Percentiles rank a stretch among this genome's conserved stretches.
Conservation (phyloP, 306 rosid genomes). For the Cucurbita maxima region DNA sequence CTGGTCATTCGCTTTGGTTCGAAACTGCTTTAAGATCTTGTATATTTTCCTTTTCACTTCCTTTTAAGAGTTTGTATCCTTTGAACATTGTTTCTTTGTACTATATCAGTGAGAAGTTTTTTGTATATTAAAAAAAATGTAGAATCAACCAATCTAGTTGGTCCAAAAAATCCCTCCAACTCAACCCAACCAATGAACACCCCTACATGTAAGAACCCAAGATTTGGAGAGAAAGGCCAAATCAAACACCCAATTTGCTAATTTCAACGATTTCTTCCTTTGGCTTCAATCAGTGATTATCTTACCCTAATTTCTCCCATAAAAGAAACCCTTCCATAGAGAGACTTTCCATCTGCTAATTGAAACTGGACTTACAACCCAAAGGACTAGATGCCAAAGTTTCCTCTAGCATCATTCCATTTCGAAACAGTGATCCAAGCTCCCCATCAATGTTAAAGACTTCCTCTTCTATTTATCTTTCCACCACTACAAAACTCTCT, state of each 20-base stretch:
- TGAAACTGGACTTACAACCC: background rate
- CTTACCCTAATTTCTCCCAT: background rate
- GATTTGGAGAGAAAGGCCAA: too few relatives aligned
- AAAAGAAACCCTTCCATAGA: background rate
- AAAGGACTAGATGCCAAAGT: background rate
- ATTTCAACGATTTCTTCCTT: too few relatives aligned
- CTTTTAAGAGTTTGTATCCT: background rate
- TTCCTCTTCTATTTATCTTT: background rate
- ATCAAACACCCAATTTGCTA: too few relatives aligned
- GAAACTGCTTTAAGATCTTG: background rate
- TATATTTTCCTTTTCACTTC: background rate
- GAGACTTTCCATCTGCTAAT: background rate
- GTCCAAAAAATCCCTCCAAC: too few relatives aligned
- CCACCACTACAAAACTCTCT: background rate
- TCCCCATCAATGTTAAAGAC: background rate
- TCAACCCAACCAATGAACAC: too few relatives aligned
- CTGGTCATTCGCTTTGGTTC: background rate
- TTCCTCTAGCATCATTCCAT: background rate
- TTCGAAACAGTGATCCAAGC: background rate
- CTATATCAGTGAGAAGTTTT: too few relatives aligned
- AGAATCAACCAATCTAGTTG: too few relatives aligned
- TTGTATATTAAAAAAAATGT: too few relatives aligned
- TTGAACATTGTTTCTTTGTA: too few relatives aligned
- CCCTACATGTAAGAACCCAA: too few relatives aligned
- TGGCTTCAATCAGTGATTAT: too few relatives aligned